phyloP scores from a whole-genome alignment of 1,284 basidiomycete genomes.

The Meira nashicola region DNA sequence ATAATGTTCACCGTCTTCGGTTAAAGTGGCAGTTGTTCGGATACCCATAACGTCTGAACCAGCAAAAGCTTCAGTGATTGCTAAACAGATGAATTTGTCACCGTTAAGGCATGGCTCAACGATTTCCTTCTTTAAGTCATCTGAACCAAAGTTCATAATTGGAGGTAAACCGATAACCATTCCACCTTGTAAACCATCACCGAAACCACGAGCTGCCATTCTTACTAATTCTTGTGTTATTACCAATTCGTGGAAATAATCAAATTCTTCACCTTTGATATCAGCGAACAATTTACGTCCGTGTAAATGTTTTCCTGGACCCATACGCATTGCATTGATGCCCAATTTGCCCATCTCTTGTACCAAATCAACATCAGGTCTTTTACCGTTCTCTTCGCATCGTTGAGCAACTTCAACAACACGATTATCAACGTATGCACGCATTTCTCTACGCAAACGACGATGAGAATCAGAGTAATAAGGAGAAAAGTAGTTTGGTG shows the following conservation, averaged over 20 bases:
- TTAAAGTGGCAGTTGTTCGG: conserved; percentile 73
- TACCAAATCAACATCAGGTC: conserved; percentile 49
- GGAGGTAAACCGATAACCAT: conserved; percentile 55
- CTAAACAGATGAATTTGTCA: conserved; percentile 75
- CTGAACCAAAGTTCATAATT: conserved; percentile 73
- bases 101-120: conserved; percentile 75
- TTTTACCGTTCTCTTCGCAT: conserved; percentile 49
- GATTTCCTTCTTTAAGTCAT: conserved; percentile 70
- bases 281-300: conserved; percentile 76
- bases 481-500: conserved; percentile 44
- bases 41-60: conserved; percentile 72
- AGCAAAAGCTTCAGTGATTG: conserved; percentile 84
- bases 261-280: conserved; percentile 79
- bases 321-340: conserved; percentile 80
- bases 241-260: conserved; percentile 75
- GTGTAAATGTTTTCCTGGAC: conserved; percentile 70
- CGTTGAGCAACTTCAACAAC: conserved; percentile 31
- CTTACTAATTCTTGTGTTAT: conserved; percentile 80
- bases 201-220: conserved; percentile 64
- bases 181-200: conserved; percentile 53
- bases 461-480: conserved; percentile 55
- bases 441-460: conserved; percentile 51
- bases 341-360: conserved; percentile 54
- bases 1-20: conserved; percentile 68
- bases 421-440: conserved; percentile 42